Conservation (phyloP, 306 rosid genomes). For the Alnus rubra region DNA sequence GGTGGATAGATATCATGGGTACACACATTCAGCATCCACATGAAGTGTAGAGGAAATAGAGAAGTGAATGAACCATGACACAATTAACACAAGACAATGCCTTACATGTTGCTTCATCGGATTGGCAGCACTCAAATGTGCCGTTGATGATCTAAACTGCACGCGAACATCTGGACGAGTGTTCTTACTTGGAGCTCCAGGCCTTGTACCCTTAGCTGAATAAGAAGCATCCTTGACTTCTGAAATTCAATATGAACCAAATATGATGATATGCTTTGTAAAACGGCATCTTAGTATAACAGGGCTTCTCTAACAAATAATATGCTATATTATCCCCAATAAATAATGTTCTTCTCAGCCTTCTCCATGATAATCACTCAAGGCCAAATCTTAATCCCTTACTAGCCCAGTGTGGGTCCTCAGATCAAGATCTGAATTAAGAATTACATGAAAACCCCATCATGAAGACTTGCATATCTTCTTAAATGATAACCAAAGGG, state of each 20-base stretch:
- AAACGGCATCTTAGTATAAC: slow-evolving; percentile 4
- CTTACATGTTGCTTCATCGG: slow-evolving; percentile 48
- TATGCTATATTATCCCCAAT: not conserved
- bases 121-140: slow-evolving; percentile 35
- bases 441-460: not conserved
- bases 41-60: not conserved
- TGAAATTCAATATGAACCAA: slow-evolving; percentile 33
- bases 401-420: not conserved
- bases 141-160: slow-evolving; percentile 48
- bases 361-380: not conserved
- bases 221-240: slow-evolving; percentile 29
- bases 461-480: not conserved
- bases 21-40: not conserved
- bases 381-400: not conserved
- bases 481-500: not conserved
- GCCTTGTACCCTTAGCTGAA: slow-evolving; percentile 32
- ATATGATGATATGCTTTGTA: slow-evolving; percentile 17
- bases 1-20: not conserved
- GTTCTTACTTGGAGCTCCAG: slow-evolving; percentile 35
- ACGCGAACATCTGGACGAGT: slow-evolving; percentile 32
- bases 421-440: not conserved
- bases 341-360: not conserved
- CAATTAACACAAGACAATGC: slow-evolving; percentile 23
- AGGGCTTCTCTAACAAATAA: not conserved
- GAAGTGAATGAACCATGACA: slow-evolving; percentile 9